These are phyloP conservation scores for Metschnikowia chrysomelidarum DNA, from an alignment of 805 yeast genomes.

Conservation along the genomic window DNA sequence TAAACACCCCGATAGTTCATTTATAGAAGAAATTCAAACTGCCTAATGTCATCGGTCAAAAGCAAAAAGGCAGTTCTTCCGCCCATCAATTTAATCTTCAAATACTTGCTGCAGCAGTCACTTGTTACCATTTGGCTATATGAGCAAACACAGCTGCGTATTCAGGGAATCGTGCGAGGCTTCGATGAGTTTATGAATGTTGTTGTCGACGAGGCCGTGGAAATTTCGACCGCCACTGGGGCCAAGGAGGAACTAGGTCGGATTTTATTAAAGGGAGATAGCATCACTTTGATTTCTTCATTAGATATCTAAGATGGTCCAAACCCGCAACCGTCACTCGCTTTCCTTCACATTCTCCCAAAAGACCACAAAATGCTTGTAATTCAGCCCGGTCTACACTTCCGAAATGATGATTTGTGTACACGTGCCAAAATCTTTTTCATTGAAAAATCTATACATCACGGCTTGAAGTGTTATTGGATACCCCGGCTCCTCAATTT, in stretches of 20 bases:
- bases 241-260: conserved; percentile 60
- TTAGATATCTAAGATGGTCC: conserved; percentile 23
- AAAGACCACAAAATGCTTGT: no score
- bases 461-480: no score
- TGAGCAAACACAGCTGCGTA: conserved; percentile 74
- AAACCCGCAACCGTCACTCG: no score
- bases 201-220: conserved; percentile 59
- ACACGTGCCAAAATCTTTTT: no score
- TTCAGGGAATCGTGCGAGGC: conserved; percentile 84
- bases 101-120: conserved; percentile 78
- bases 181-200: conserved; percentile 97
- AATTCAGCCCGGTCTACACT: no score
- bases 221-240: conserved; percentile 54
- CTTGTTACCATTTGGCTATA: conserved; percentile 84
- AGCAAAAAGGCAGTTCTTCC: conserved; percentile 56
- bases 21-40: no score
- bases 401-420: no score
- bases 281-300: conserved; percentile 68
- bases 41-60: conserved; percentile 20
- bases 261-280: conserved; percentile 88
- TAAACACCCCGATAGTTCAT: no score
- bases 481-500: neutral
- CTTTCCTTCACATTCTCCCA: no score
- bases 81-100: conserved; percentile 89
- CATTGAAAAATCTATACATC: no score